Percentiles rank a stretch among this genome's conserved stretches.
Evolutionary conservation across 2,329 filamentous ascomycete species (phyloP).

Genomic region (Aspergillus novofumigatus): DNA sequence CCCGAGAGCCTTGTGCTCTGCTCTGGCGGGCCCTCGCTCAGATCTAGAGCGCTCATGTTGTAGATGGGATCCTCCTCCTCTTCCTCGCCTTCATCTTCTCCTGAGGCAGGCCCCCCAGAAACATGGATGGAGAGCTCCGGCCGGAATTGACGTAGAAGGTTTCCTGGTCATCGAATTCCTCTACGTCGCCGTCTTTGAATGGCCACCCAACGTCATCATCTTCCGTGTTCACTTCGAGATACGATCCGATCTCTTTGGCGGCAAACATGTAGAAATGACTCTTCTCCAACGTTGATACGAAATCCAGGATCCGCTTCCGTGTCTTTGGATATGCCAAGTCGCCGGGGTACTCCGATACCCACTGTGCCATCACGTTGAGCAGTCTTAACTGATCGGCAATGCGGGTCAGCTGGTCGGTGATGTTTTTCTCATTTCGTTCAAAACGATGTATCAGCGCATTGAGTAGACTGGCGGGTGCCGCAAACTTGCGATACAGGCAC

Average conservation of each 20-base stretch:
- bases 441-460: conserved; percentile 62
- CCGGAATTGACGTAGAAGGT: conserved; percentile 39
- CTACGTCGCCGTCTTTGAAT: conserved; percentile 65
- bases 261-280: conserved; percentile 81
- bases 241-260: conserved; percentile 77
- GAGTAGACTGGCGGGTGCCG: conserved; percentile 73
- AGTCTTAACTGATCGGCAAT: conserved; percentile 79
- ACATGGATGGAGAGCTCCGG: conserved; percentile 37
- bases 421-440: conserved; percentile 68
- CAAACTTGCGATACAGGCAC: conserved; percentile 91
- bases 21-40: conserved; percentile 37
- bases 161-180: conserved; percentile 39
- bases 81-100: conserved; percentile 21
- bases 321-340: conserved; percentile 82
- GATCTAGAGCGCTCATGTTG: conserved; percentile 37
- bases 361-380: conserved; percentile 78
- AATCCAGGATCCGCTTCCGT: conserved; percentile 66
- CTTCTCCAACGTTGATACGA: conserved; percentile 68
- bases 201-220: conserved; percentile 94
- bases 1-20: conserved; percentile 36
- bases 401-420: conserved; percentile 69
- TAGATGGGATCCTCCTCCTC: conserved; percentile 36
- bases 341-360: conserved; percentile 85
- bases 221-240: conserved; percentile 70
- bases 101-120: conserved; percentile 22